A percentile compares a stretch with the other conserved stretches of the same genome.
phyloP scores from a whole-genome alignment of 169 alveolate genomes.

The Babesia gibsoni region DNA sequence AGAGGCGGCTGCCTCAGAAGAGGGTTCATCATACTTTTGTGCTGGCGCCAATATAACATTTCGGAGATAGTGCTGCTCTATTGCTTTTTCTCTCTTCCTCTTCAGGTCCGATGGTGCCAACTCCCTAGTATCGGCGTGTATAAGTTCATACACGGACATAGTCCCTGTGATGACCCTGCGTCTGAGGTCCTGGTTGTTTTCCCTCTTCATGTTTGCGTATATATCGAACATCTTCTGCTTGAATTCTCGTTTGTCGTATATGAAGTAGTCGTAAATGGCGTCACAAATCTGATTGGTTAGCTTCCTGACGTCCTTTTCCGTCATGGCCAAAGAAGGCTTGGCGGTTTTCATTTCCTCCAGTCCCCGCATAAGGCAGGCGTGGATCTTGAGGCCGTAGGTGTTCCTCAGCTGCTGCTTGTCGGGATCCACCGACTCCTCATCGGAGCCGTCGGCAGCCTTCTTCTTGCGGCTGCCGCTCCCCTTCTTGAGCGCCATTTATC shows the following conservation, averaged over 20 bases:
- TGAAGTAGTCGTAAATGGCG: constrained; percentile 39
- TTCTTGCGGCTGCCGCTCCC: constrained; percentile 24
- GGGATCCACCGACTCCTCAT: not conserved
- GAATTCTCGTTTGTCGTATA: constrained; percentile 17
- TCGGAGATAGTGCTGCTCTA: constrained; percentile 62
- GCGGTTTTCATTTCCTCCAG: constrained; percentile 13
- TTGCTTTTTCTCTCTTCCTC: constrained; percentile 54
- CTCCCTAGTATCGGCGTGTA: constrained; percentile 63
- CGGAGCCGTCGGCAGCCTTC: not conserved
- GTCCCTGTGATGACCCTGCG: constrained; percentile 45
- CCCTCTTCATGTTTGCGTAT: constrained; percentile 65
- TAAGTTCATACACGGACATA: constrained; percentile 52
- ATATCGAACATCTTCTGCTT: constrained; percentile 71
- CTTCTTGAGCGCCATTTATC: constrained; percentile 29
- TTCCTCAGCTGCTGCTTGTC: constrained; percentile 30
- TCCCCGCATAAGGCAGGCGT: constrained; percentile 19
- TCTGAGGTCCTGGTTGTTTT: constrained; percentile 66
- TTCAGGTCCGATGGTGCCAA: constrained; percentile 67
- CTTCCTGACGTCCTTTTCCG: constrained; percentile 2
- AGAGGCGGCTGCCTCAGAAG: not conserved
- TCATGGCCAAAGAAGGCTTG: constrained; percentile 16
- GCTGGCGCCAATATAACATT: constrained; percentile 65
- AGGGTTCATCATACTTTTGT: not conserved
- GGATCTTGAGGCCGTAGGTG: constrained; percentile 45
- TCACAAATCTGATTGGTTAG: constrained; percentile 46